Base-by-base conservation (phyloP, 2,329 filamentous ascomycete species). In the Furcasterigmium furcatum region DNA sequence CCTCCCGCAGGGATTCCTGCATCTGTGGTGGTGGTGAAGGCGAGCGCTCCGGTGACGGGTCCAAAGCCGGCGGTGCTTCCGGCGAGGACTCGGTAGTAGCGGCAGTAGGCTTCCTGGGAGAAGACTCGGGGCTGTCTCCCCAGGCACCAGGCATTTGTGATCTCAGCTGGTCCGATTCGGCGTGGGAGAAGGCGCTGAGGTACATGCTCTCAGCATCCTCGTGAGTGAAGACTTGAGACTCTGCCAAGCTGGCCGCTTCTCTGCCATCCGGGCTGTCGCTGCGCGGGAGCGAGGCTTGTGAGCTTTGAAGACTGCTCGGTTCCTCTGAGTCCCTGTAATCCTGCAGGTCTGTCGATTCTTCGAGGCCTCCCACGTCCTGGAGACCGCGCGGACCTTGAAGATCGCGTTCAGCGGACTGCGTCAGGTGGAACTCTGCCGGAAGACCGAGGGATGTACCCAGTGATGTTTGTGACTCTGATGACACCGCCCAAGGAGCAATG, bases 191-290 rank as follows among this genome's bases (percentile, higher is more conserved):
- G 2, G 82, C 82, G 51, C 82, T 92, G 83, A 91, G 85, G 56
- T 94, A 95, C 84, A 95, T 88, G 61, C 89, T 94, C 58, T 89
- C 84, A 0, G 87, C 88, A 51, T 92, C 87, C 50, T 90, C 86
- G 47, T 90, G 87, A 29, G 80, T 89, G 57, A 87, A 92, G 2
- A 91, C 58, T 34, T 80, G 84, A 5, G 88, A 92, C 50, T 79
- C 70, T 4, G 77, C 65, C 18, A 87, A 67, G 27, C 50, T 41
- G 24, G 29, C 7, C 18, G 50, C 43, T n/a, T 21, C 24, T 9
- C 22, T 18, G 19, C 8, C 18, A n/a, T 30, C 40, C n/a, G 29
- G 13, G 10, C 16, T 42, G 27, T 35, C 40, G 10, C 27, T 22
- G 20, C 29, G 20, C 13, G 19, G 18, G 13, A 24, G 13, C 13